Percentiles rank a stretch among this genome's conserved stretches.
Evolutionary conservation across 352 stramenopile species (phyloP).

Genomic region (Poterioochromonas sp.): DNA sequence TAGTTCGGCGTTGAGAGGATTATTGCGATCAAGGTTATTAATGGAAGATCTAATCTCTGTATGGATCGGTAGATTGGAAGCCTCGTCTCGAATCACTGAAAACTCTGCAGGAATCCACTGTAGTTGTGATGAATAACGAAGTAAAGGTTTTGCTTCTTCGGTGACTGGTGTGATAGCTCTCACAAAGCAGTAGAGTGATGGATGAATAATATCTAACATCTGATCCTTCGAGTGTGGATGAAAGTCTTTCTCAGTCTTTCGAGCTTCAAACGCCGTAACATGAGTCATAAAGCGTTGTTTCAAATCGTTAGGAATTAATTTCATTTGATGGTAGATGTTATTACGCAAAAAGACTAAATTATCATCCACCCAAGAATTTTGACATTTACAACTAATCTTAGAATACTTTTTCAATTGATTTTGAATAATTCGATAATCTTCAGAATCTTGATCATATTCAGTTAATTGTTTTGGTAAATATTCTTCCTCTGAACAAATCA

Average conservation of each 20-base stretch:
- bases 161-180: background rate
- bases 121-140: no score
- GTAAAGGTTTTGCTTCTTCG: no score
- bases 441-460: background rate
- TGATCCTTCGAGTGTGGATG: conserved; percentile 3
- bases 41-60: no score
- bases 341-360: background rate
- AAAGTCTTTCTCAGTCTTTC: conserved; percentile 22
- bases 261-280: background rate
- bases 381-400: background rate
- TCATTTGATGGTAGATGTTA: background rate
- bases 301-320: background rate
- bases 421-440: background rate
- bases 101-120: no score
- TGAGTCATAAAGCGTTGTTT: conserved; percentile 1
- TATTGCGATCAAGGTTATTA: no score
- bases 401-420: conserved; percentile 2
- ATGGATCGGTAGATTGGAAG: no score
- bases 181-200: background rate
- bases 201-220: conserved; percentile 10
- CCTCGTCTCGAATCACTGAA: no score
- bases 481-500: conserved; percentile 1
- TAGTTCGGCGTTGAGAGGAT: no score
- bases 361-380: background rate
- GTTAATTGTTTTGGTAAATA: background rate